These are phyloP conservation scores for Leucosporidium yakuticum DNA, from an alignment of 768 basidiomycete species.

Conservation along the genomic window DNA sequence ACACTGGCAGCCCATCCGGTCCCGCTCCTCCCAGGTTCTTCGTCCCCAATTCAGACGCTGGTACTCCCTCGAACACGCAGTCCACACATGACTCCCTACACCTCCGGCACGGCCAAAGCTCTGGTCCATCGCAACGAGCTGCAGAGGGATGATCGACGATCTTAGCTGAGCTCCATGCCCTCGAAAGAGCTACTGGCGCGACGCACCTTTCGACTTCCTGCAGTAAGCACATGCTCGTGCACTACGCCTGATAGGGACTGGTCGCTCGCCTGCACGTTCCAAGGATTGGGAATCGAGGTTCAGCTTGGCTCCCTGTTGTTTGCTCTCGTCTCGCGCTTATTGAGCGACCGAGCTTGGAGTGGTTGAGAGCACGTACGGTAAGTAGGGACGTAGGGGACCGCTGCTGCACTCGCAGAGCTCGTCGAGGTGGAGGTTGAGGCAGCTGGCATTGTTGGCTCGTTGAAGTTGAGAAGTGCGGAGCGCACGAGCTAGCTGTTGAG, in stretches of 20 bases:
- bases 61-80: constrained; percentile 26
- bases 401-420: too few relatives aligned
- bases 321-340: too few relatives aligned
- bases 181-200: fast-evolving
- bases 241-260: neutral
- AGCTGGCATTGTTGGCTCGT: too few relatives aligned
- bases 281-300: too few relatives aligned
- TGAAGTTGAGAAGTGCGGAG: too few relatives aligned
- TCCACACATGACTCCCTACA: constrained; percentile 23
- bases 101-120: constrained; percentile 2
- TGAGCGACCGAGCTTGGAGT: too few relatives aligned
- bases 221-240: neutral
- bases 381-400: too few relatives aligned
- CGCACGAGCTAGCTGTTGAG: too few relatives aligned
- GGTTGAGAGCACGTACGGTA: too few relatives aligned
- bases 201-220: neutral
- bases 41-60: constrained; percentile 1
- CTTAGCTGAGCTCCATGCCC: neutral
- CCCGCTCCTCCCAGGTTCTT: neutral
- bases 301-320: too few relatives aligned
- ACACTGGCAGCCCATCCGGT: neutral
- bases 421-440: too few relatives aligned
- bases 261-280: too few relatives aligned
- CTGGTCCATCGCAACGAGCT: constrained; percentile 6
- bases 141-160: neutral